These are phyloP conservation scores for Starmera pachycereana DNA, from an alignment of 805 yeast genomes.

Conservation along the genomic window DNA sequence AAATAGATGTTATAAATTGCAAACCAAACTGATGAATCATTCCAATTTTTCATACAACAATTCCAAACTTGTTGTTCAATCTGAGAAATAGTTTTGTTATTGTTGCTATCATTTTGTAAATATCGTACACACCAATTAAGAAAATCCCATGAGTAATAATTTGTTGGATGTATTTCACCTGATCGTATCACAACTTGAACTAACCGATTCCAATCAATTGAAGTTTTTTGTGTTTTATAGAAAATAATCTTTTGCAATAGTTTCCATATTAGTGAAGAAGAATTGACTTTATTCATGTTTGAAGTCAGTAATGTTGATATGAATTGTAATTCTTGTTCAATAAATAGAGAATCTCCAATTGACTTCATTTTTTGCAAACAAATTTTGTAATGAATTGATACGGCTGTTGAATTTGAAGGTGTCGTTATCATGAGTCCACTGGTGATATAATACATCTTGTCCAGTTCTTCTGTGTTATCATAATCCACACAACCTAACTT, in stretches of 20 bases:
- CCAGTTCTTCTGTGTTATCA: neutral
- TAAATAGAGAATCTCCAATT: slow-evolving; percentile 6
- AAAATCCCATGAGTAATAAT: slow-evolving; percentile 32
- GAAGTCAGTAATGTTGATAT: slow-evolving; percentile 21
- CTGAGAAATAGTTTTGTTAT: no score
- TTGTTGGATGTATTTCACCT: slow-evolving; percentile 23
- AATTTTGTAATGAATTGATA: slow-evolving; percentile 21
- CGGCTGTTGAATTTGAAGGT: slow-evolving; percentile 24
- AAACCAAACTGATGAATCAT: no score
- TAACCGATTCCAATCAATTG: slow-evolving; percentile 3
- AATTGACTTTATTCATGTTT: slow-evolving; percentile 23
- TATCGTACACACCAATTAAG: slow-evolving; percentile 17
- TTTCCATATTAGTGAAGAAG: slow-evolving; percentile 29
- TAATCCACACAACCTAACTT: slow-evolving; percentile 3
- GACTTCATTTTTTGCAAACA: slow-evolving; percentile 7
- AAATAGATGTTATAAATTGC: no score
- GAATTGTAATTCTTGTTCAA: slow-evolving; percentile 9
- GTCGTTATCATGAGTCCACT: slow-evolving; percentile 25
- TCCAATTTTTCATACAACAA: no score
- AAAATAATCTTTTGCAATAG: slow-evolving; percentile 21
- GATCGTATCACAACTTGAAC: slow-evolving; percentile 16
- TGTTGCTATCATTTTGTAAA: no score
- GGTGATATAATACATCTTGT: slow-evolving; percentile 16
- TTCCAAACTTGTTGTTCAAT: no score
- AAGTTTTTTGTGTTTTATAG: neutral